Conservation (phyloP, 1,284 basidiomycete genomes). For the Tilletiopsis washingtonensis region DNA sequence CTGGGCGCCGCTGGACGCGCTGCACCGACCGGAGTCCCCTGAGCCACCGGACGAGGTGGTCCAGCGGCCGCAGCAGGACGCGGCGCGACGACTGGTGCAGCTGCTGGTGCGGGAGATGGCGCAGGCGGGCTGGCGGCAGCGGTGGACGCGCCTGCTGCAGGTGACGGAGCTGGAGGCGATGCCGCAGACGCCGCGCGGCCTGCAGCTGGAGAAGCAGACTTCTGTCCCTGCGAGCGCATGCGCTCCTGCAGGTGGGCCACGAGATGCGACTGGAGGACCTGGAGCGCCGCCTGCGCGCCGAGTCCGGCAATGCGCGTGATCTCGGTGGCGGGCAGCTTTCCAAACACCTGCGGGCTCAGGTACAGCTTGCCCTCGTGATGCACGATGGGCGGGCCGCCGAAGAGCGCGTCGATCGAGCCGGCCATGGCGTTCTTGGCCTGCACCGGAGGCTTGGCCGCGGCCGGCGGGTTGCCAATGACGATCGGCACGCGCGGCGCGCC, state of each 20-base stretch:
- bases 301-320: conserved; percentile 68
- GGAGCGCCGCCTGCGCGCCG: conserved; percentile 72
- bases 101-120: too few relatives aligned
- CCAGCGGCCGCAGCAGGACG: too few relatives aligned
- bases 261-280: conserved; percentile 73
- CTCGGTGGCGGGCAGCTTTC: conserved; percentile 65
- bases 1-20: too few relatives aligned
- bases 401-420: conserved; percentile 42
- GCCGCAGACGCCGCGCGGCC: too few relatives aligned
- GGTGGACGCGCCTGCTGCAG: background rate
- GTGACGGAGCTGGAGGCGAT: background rate
- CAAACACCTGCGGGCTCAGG: conserved; percentile 75
- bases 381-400: conserved; percentile 63
- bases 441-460: conserved; percentile 46
- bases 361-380: conserved; percentile 75
- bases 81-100: too few relatives aligned
- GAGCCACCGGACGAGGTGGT: too few relatives aligned
- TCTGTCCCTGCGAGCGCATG: too few relatives aligned
- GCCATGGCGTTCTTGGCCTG: conserved; percentile 16
- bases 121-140: too few relatives aligned
- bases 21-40: too few relatives aligned
- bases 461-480: conserved; percentile 57
- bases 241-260: conserved; percentile 65
- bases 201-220: too few relatives aligned
- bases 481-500: conserved; percentile 55